A percentile compares a stretch with the other conserved stretches of the same genome.
Conservation (phyloP, 176 grass and related monocot genomes). For the Oryza glumipatula region DNA sequence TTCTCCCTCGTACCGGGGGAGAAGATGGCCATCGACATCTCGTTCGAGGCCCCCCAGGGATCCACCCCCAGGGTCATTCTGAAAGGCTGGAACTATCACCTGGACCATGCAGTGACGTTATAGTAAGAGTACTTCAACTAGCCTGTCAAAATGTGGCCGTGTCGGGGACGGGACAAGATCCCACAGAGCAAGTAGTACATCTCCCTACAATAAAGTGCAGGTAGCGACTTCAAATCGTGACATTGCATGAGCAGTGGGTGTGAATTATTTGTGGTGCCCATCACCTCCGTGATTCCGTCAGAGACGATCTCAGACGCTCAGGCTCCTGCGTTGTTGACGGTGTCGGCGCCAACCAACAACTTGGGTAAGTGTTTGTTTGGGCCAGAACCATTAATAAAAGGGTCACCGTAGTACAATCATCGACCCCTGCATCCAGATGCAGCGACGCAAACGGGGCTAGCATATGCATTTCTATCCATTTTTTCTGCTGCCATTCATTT, state of each 20-base stretch:
- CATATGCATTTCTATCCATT: background rate
- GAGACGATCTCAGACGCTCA: background rate
- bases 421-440: background rate
- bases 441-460: background rate
- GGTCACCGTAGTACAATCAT: background rate
- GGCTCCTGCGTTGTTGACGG: background rate
- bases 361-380: background rate
- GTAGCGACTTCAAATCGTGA: conserved; percentile 3
- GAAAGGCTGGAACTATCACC: conserved; percentile 75
- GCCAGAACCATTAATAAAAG: background rate
- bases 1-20: conserved; percentile 81
- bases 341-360: background rate
- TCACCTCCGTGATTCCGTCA: background rate
- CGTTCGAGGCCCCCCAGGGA: conserved; percentile 68
- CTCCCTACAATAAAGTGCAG: conserved; percentile 19
- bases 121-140: conserved; percentile 19
- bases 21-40: conserved; percentile 61
- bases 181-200: conserved; percentile 15
- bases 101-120: conserved; percentile 50
- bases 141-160: background rate
- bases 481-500: background rate
- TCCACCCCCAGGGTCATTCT: conserved; percentile 66
- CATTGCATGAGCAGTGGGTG: background rate
- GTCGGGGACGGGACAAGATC: conserved; percentile 18
- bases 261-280: background rate